Conservation (phyloP, 78 protist genomes). For the Pigoraptor vietnamica region DNA sequence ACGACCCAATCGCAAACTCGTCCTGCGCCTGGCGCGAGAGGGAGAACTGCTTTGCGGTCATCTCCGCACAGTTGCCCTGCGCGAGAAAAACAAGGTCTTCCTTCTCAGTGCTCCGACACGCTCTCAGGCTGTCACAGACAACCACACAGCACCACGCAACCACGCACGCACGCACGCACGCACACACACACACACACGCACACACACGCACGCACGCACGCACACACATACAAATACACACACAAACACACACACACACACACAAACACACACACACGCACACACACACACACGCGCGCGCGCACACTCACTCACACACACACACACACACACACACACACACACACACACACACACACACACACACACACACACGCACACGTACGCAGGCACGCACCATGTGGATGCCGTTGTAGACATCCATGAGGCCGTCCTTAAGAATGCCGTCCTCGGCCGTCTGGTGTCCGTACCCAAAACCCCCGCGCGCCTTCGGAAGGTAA, state of each 20-base stretch:
- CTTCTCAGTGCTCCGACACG: too few species aligned
- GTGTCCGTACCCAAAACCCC: slow-evolving; percentile 74
- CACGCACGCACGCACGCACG: too few species aligned
- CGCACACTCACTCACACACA: neutral
- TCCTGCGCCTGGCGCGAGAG: slow-evolving; percentile 89
- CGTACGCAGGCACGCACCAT: slow-evolving; percentile 58
- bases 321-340: neutral
- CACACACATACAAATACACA: neutral
- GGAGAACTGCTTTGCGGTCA: slow-evolving; percentile 53
- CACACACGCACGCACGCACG: too few species aligned
- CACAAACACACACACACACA: neutral
- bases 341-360: neutral
- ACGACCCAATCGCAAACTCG: slow-evolving; percentile 74
- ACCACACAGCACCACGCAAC: too few species aligned
- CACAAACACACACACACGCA: neutral
- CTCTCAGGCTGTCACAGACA: too few species aligned
- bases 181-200: too few species aligned
- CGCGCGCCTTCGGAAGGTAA: slow-evolving; percentile 61
- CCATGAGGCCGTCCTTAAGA: slow-evolving; percentile 89
- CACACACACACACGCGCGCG: neutral
- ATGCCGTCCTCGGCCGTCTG: slow-evolving; percentile 60
- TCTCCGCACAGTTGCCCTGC: slow-evolving; percentile 86
- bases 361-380: slow-evolving; percentile 16
- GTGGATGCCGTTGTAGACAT: slow-evolving; percentile 69
- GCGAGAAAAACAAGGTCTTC: neutral